Base-by-base conservation (phyloP, 495 filamentous ascomycete genomes). In the Daldinia caldariorum region DNA sequence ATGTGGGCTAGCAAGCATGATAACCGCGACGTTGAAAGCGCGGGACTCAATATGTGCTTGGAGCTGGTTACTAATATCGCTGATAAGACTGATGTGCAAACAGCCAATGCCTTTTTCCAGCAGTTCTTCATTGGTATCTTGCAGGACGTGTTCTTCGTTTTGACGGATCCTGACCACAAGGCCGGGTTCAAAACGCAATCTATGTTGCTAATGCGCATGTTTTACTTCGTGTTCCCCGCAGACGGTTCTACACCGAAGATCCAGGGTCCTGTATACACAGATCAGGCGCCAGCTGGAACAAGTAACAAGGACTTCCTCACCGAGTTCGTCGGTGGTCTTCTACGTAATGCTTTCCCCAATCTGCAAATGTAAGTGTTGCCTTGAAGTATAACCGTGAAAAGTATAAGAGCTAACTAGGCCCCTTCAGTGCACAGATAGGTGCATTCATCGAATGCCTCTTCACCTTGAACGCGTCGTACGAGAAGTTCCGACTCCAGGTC, bases 1-100 rank as follows among this genome's bases (percentile, higher is more conserved):
- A 91, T 98, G 89, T 99, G 95, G 95, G 95, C 95, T 9, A 97
- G 93, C 82, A 99, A 99, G 80, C 95, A 99, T 78, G 95, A 98
- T 80, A 99, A 99, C 78, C 91, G 95, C 26, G 94, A 97, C 75
- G 95, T 99, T 35, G 95, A 99, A 82, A 91, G 90, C 76, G 96
- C 95, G 53, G 95, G 95, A n/a, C 88, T 99, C 67, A 95, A 92
- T 77, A 99, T 98, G 96, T 99, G 95, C 80, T 89, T 97, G 68
- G 95, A 99, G 80, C 84, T 99, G 65, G 95, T 99, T 81, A 94
- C 90, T 77, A 98, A 99, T 77, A 97, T 99, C 82, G 92, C 93
- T 13, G 94, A 97, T 70, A 84, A 86, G 70, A 94, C 94, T 12
- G 93, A 97, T 75, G 78, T 86, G 29, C 84, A 90, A 74, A 97